phyloP scores from a whole-genome alignment of 169 alveolate species.

The Cryptosporidium muris region DNA sequence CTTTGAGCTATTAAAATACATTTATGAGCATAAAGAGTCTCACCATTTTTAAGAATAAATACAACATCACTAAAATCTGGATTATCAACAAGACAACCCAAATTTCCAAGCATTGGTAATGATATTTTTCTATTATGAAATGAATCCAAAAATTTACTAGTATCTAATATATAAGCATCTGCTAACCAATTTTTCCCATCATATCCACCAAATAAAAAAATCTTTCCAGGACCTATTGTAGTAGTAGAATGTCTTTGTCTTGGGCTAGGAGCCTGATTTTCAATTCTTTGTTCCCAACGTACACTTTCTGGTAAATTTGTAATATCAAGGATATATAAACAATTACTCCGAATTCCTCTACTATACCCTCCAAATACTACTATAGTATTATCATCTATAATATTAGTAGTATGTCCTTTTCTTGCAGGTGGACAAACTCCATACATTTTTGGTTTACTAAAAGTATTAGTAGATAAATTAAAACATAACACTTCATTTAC shows the following conservation, averaged over 20 bases:
- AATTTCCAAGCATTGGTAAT: constrained; percentile 59
- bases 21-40: constrained; percentile 49
- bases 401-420: constrained; percentile 75
- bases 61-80: constrained; percentile 66
- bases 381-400: constrained; percentile 57
- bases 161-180: constrained; percentile 75
- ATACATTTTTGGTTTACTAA: constrained; percentile 64
- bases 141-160: constrained; percentile 24
- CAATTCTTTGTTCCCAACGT: constrained; percentile 47
- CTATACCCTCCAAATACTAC: constrained; percentile 67
- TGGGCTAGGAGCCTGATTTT: constrained; percentile 30
- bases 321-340: constrained; percentile 39
- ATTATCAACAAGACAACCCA: constrained; percentile 53
- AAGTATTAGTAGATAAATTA: constrained; percentile 75
- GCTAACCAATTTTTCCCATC: constrained; percentile 76
- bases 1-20: constrained; percentile 54
- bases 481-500: constrained; percentile 75
- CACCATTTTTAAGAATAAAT: constrained; percentile 30
- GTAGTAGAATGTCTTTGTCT: constrained; percentile 61
- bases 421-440: constrained; percentile 80
- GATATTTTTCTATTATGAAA: constrained; percentile 25
- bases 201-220: constrained; percentile 79
- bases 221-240: constrained; percentile 49
- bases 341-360: constrained; percentile 43
- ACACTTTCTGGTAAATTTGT: constrained; percentile 34